phyloP scores from a whole-genome alignment of 371 early-diverging fungal species.

The Mucor racemosus region DNA sequence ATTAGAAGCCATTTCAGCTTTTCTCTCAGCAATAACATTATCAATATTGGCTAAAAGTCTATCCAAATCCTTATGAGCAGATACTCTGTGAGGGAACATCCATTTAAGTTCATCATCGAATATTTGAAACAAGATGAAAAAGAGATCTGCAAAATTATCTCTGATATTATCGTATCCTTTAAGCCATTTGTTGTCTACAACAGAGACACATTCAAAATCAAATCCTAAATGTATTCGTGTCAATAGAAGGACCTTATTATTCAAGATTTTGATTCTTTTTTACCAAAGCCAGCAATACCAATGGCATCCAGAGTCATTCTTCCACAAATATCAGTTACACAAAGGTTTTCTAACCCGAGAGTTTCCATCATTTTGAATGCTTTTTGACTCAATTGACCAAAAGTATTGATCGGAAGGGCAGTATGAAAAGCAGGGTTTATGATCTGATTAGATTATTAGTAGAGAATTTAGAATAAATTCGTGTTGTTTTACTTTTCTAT shows the following conservation, averaged over 20 bases:
- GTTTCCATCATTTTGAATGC: conserved; percentile 14
- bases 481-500: conserved; percentile 15
- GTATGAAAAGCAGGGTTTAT: conserved; percentile 27
- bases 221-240: conserved; percentile 3
- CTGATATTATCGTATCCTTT: conserved; percentile 19
- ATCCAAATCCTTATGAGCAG: conserved; percentile 13
- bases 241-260: not conserved
- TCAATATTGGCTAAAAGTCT: conserved; percentile 17
- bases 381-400: conserved; percentile 14
- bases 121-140: conserved; percentile 29
- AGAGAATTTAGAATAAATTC: too few species aligned
- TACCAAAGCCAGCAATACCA: conserved; percentile 32
- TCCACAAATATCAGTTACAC: conserved; percentile 11
- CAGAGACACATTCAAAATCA: conserved; percentile 18
- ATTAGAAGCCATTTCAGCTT: conserved; percentile 9
- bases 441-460: not conserved
- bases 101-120: conserved; percentile 24
- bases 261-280: not conserved
- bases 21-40: conserved; percentile 31
- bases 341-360: not conserved
- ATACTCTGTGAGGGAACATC: conserved; percentile 26
- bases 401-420: conserved; percentile 15
- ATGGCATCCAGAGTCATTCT: conserved; percentile 37
- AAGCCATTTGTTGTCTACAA: conserved; percentile 23
- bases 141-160: conserved; percentile 5